phyloP scores from a whole-genome alignment of 2,329 filamentous ascomycete species.

The Leptographium wingfieldii region DNA sequence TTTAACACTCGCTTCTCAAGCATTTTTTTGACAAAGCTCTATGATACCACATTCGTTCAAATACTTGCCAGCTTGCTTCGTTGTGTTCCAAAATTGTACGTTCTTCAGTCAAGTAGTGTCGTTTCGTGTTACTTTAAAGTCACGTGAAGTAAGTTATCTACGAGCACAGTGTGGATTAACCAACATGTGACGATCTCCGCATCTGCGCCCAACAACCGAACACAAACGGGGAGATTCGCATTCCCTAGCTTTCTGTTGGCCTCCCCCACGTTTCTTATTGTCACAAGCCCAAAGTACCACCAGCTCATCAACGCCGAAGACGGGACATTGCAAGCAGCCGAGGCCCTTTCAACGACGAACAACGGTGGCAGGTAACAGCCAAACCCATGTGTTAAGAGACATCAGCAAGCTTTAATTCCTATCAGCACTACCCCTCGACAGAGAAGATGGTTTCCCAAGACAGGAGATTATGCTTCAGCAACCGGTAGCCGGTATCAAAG shows the following conservation, averaged over 20 bases:
- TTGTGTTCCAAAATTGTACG: not conserved
- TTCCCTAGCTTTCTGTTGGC: too few relatives aligned
- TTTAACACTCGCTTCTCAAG: not conserved
- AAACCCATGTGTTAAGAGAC: not conserved
- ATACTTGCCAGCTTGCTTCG: not conserved
- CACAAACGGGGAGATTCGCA: too few relatives aligned
- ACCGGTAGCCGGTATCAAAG: constrained; percentile 1
- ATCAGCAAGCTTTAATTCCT: not conserved
- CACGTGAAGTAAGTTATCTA: not conserved
- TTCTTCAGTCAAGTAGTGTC: not conserved
- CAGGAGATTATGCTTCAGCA: not conserved
- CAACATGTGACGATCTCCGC: too few relatives aligned
- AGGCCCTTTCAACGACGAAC: not conserved
- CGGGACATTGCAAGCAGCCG: not conserved
- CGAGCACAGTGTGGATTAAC: not conserved
- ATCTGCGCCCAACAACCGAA: too few relatives aligned
- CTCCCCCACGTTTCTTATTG: too few relatives aligned
- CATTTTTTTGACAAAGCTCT: not conserved
- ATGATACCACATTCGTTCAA: constrained; percentile 4
- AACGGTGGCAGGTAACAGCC: not conserved
- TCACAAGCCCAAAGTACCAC: too few relatives aligned
- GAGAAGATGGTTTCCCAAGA: constrained; percentile 1
- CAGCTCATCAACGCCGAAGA: not conserved
- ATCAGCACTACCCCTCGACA: not conserved
- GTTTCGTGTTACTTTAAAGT: too few relatives aligned